Evolutionary conservation across 1,284 basidiomycete species (phyloP).

Genomic region (Ceratobasidium sp.): DNA sequence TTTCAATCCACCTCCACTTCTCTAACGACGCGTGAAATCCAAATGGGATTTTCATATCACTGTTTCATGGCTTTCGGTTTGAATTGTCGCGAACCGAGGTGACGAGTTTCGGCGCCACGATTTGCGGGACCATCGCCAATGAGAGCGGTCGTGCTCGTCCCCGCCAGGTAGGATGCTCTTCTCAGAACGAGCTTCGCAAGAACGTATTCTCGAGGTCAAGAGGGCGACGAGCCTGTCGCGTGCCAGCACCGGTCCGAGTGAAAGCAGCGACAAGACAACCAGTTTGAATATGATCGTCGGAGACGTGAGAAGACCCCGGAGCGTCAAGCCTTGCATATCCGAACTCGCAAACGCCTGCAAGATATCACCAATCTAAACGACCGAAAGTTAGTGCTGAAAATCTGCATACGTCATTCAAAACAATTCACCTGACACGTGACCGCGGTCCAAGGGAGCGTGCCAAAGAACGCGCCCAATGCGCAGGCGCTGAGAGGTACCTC

Average conservation of each 20-base stretch:
- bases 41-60: no score
- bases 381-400: neutral
- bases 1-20: neutral
- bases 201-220: slow-evolving; percentile 51
- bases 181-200: slow-evolving; percentile 22
- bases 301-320: slow-evolving; percentile 75
- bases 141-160: slow-evolving; percentile 14
- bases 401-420: slow-evolving; percentile 9
- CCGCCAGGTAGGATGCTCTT: slow-evolving; percentile 20
- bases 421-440: slow-evolving; percentile 80
- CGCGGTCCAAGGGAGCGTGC: slow-evolving; percentile 81
- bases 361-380: slow-evolving; percentile 76
- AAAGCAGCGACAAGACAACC: slow-evolving; percentile 74
- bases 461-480: slow-evolving; percentile 82
- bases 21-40: no score
- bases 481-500: slow-evolving; percentile 80
- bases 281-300: slow-evolving; percentile 79
- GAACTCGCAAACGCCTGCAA: slow-evolving; percentile 71
- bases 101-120: slow-evolving; percentile 19
- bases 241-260: slow-evolving; percentile 79
- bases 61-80: no score
- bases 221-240: slow-evolving; percentile 69
- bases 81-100: no score
- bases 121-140: slow-evolving; percentile 27
- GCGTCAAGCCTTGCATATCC: slow-evolving; percentile 61